Base-by-base conservation (phyloP, 2,329 filamentous ascomycete genomes). In the Penicillium hesseltinei region DNA sequence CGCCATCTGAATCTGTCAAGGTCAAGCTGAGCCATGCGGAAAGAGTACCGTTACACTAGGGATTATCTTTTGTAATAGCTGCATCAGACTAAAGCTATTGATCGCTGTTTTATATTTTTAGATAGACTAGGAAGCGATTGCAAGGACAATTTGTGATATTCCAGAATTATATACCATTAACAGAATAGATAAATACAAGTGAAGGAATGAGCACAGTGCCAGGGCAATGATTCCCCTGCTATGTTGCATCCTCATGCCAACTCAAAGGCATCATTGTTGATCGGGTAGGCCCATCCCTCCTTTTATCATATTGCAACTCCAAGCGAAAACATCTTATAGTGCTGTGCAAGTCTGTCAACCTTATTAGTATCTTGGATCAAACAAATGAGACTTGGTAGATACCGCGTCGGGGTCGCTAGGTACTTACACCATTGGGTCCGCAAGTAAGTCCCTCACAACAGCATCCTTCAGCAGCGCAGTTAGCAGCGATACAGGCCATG, bases 391-490 rank as follows among this genome's bases (percentile, higher is more conserved):
- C 27, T 2, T 25, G 15, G 19, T 2, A 38, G 6, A n/a, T n/a
- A 13, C 13, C 19, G 3, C 9, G 4, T 25, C 10, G 11, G 15
- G 19, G n/a, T n/a, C 5, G 38, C 9, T 25, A 36, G 4, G n/a
- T 39, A 56, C 54, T 56, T 47, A 56, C 54, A 15, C 54, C 54
- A 23, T 53, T 53, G 11, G 49, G 42, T 10, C 35, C 19, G 19
- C 54, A 56, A 36, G 49, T 47, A 23, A 56, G 54, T 13, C 54
- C 54, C 35, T 56, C 48, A 36, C 54, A 56, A 21, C 54, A 56
- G 23, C 54, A 56, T 29, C 54, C 54, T 5, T 21, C 48, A 1
- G 0, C 21, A 9, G 40, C 54, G 23, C 54, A 56, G 43, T 51
- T 56, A 15, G 43, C 33, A 56, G 54, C 49, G 0, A 17, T 53